Evolutionary conservation across 192 early-diverging fungal species (phyloP).

Genomic region (Podila verticillata): DNA sequence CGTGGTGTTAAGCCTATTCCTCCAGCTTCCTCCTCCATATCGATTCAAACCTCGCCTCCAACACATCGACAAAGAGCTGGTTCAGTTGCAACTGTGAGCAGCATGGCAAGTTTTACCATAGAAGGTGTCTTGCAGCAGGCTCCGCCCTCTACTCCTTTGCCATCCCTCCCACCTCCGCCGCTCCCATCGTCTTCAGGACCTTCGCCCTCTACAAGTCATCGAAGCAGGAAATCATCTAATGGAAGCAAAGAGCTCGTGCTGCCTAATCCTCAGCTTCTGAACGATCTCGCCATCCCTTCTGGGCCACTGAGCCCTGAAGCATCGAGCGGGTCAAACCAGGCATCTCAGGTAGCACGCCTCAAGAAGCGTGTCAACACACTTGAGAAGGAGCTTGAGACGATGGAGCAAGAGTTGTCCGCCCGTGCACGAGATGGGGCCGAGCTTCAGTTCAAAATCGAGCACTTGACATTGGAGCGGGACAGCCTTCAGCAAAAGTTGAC

Average conservation of each 20-base stretch:
- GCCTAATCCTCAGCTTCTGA: conserved; percentile 23
- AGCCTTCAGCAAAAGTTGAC: neutral
- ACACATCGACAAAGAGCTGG: conserved; percentile 15
- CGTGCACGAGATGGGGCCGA: conserved; percentile 10
- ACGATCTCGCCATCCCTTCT: neutral
- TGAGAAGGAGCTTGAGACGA: conserved; percentile 16
- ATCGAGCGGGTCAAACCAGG: no score
- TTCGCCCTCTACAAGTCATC: neutral
- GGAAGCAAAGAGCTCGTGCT: conserved; percentile 8
- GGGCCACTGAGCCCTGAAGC: neutral
- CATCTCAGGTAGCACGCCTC: conserved; percentile 7
- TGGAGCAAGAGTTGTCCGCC: conserved; percentile 7
- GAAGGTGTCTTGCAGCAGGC: conserved; percentile 1
- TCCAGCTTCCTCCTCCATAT: neutral
- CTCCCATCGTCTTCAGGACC: neutral
- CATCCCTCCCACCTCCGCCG: conserved; percentile 12
- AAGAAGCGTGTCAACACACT: conserved; percentile 18
- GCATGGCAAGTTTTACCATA: conserved; percentile 17
- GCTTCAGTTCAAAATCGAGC: conserved; percentile 14
- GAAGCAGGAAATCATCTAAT: neutral
- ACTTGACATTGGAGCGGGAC: conserved; percentile 9
- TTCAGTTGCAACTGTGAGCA: conserved; percentile 10
- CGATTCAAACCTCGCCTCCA: conserved; percentile 6
- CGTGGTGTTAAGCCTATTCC: conserved; percentile 1
- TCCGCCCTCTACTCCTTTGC: neutral